phyloP scores from a whole-genome alignment of 192 early-diverging fungal genomes.

The Martensiomyces pterosporus region DNA sequence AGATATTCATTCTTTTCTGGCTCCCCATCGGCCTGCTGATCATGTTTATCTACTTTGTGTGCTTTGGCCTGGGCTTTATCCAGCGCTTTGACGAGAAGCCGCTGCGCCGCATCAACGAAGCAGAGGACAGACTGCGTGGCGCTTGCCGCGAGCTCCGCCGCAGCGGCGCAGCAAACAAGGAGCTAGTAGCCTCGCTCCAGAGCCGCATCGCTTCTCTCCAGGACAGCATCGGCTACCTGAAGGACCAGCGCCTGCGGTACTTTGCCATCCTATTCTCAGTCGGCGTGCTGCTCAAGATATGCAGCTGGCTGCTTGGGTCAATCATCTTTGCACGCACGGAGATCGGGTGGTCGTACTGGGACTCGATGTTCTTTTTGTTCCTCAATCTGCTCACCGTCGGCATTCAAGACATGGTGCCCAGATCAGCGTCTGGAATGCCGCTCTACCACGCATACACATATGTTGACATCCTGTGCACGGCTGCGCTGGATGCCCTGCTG shows the following conservation, averaged over 20 bases:
- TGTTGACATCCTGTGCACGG: conserved; percentile 41
- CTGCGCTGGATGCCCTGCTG: conserved; percentile 33
- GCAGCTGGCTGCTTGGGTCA: conserved; percentile 36
- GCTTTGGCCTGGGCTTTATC: conserved; percentile 41
- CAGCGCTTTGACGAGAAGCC: conserved; percentile 48
- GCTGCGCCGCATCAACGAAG: conserved; percentile 29
- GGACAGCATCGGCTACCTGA: conserved; percentile 10
- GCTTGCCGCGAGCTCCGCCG: conserved; percentile 35
- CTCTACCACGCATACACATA: conserved; percentile 41
- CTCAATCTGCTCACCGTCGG: conserved; percentile 46
- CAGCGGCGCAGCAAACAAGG: conserved; percentile 12
- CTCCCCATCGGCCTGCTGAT: conserved; percentile 45
- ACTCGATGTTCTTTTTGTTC: conserved; percentile 46
- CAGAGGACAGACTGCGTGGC: conserved; percentile 22
- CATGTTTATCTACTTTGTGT: conserved; percentile 46
- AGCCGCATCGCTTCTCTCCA: conserved; percentile 22
- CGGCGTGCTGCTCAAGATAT: conserved; percentile 38
- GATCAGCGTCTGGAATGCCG: conserved; percentile 32
- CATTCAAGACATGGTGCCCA: conserved; percentile 35
- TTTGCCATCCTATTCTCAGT: conserved; percentile 28
- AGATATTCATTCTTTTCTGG: conserved; percentile 50
- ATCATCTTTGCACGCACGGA: conserved; percentile 41
- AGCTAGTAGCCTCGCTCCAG: conserved; percentile 2
- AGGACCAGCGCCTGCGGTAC: conserved; percentile 28
- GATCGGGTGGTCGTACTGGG: conserved; percentile 48